A percentile compares a stretch with the other conserved stretches of the same genome.
Conservation (phyloP, 495 filamentous ascomycete species). For the Collariella sp. region DNA sequence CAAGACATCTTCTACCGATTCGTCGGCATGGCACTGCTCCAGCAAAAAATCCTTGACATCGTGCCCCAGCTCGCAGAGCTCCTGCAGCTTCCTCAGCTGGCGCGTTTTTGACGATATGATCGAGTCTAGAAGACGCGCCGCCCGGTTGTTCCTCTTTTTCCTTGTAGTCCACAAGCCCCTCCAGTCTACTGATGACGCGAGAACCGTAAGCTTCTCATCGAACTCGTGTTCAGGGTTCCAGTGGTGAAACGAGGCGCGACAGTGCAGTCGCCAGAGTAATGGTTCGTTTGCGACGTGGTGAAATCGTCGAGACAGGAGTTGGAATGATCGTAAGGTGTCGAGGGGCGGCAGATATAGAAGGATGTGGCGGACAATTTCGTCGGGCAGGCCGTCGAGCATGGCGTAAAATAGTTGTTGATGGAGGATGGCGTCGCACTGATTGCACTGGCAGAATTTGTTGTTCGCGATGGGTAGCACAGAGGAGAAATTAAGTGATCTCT, state of each 20-base stretch:
- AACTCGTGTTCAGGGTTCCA: slow-evolving; percentile 67
- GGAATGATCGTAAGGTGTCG: slow-evolving; percentile 41
- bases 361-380: slow-evolving; percentile 67
- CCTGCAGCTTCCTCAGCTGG: slow-evolving; percentile 58
- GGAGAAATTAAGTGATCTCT: background rate
- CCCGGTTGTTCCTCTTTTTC: slow-evolving; percentile 43
- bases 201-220: slow-evolving; percentile 40
- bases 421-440: background rate
- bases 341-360: slow-evolving; percentile 51
- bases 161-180: slow-evolving; percentile 59
- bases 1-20: slow-evolving; percentile 63
- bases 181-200: slow-evolving; percentile 62
- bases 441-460: background rate
- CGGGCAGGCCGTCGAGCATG: slow-evolving; percentile 46
- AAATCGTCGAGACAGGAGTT: slow-evolving; percentile 56
- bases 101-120: slow-evolving; percentile 60
- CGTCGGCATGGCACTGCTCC: slow-evolving; percentile 48
- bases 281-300: slow-evolving; percentile 56
- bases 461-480: background rate
- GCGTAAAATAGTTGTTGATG: slow-evolving; percentile 1
- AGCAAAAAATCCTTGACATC: slow-evolving; percentile 83
- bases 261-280: slow-evolving; percentile 73
- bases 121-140: slow-evolving; percentile 53
- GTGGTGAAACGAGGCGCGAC: slow-evolving; percentile 53
- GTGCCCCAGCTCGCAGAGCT: slow-evolving; percentile 64